phyloP scores from a whole-genome alignment of 805 yeast species.

The Candida germanica region DNA sequence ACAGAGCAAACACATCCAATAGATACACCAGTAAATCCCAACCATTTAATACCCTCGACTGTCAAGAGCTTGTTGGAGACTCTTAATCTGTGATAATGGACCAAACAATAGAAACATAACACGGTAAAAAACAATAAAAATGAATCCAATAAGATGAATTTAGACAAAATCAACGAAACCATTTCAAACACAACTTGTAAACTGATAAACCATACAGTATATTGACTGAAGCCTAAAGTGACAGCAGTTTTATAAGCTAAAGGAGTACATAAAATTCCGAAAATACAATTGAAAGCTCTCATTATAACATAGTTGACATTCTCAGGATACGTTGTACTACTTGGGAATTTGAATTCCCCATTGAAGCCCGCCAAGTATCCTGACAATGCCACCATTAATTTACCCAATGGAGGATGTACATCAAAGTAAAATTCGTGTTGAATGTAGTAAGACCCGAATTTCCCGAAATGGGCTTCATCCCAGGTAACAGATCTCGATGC shows the following conservation, averaged over 20 bases:
- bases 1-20: conserved; percentile 83
- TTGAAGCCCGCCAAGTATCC: conserved; percentile 85
- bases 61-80: conserved; percentile 34
- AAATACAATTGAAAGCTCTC: conserved; percentile 84
- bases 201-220: conserved; percentile 74
- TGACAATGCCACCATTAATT: conserved; percentile 83
- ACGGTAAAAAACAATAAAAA: conserved; percentile 87
- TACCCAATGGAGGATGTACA: conserved; percentile 97
- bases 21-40: conserved; percentile 58
- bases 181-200: conserved; percentile 79
- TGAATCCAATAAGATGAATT: conserved; percentile 88
- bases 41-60: conserved; percentile 49
- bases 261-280: conserved; percentile 83
- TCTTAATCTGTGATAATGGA: conserved; percentile 49
- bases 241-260: conserved; percentile 79
- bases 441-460: conserved; percentile 88
- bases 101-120: conserved; percentile 31
- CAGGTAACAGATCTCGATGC: conserved; percentile 78
- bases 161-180: conserved; percentile 80
- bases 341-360: conserved; percentile 86
- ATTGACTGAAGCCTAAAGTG: conserved; percentile 67
- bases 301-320: conserved; percentile 76
- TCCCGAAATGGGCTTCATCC: conserved; percentile 98
- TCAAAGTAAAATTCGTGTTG: conserved; percentile 90
- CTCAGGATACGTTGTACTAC: conserved; percentile 75